Percentiles rank a stretch among this genome's conserved stretches.
Evolutionary conservation across 805 yeast genomes (phyloP).

Genomic region (Kuraishia cidri): DNA sequence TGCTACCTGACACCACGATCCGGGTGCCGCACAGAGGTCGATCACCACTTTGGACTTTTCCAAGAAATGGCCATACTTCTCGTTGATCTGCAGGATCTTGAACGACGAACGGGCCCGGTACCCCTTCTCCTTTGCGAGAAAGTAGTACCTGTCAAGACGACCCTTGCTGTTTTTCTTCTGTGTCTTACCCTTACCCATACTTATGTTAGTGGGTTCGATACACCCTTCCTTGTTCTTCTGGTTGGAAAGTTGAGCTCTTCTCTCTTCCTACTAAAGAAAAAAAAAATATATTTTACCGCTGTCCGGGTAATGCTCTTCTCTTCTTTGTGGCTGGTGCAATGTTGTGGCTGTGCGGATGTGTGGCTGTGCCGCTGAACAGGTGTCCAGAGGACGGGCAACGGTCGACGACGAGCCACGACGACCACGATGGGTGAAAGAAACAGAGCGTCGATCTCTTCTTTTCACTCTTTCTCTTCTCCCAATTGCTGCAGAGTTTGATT

Average conservation of each 20-base stretch:
- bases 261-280: neutral
- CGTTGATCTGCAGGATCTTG: constrained; percentile 90
- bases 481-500: too few species aligned
- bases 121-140: constrained; percentile 95
- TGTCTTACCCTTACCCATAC: constrained; percentile 64
- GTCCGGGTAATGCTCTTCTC: too few species aligned
- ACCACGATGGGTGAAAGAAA: too few species aligned
- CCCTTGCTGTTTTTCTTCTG: constrained; percentile 97
- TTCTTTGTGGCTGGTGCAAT: too few species aligned
- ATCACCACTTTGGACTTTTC: constrained; percentile 94
- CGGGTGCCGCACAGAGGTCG: constrained; percentile 98
- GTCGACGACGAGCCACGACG: too few species aligned
- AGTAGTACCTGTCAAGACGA: constrained; percentile 97
- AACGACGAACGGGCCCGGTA: constrained; percentile 98
- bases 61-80: constrained; percentile 90
- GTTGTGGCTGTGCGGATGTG: too few species aligned
- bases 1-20: constrained; percentile 99
- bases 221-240: neutral
- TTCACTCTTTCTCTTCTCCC: too few species aligned
- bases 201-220: neutral
- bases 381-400: too few species aligned
- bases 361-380: too few species aligned
- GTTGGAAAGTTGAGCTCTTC: neutral
- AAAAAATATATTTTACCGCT: too few species aligned
- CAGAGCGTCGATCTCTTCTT: too few species aligned